Evolutionary conservation across 495 filamentous ascomycete genomes (phyloP).

Genomic region (Cercophora sp.): DNA sequence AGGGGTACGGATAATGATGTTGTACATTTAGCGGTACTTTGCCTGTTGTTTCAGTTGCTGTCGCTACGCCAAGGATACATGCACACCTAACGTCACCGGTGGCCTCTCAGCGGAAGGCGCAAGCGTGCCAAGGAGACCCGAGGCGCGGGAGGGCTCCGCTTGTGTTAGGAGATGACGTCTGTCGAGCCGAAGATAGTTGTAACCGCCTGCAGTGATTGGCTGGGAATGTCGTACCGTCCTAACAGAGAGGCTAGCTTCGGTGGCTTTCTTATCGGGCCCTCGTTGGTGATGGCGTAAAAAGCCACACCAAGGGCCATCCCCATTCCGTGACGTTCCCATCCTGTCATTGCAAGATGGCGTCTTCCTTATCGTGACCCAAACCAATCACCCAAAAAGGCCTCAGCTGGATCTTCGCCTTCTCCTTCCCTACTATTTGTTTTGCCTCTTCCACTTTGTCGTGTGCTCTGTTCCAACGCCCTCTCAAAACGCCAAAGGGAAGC

Average conservation of each 20-base stretch:
- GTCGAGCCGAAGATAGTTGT: background rate
- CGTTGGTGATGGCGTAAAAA: background rate
- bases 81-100: background rate
- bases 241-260: background rate
- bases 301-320: background rate
- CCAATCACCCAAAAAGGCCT: constrained; percentile 6
- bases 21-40: no score
- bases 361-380: constrained; percentile 6
- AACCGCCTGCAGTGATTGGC: background rate
- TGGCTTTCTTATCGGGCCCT: background rate
- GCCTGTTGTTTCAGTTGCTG: background rate
- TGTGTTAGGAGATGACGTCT: background rate
- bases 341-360: background rate
- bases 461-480: background rate
- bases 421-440: background rate
- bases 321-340: background rate
- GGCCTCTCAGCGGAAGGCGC: background rate
- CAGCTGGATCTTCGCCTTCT: background rate
- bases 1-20: no score
- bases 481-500: background rate
- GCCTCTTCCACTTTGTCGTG: background rate
- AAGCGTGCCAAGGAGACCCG: no score
- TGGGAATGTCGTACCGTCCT: background rate
- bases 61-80: background rate
- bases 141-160: background rate